These are phyloP conservation scores for Zymoseptoria pseudotritici DNA, from an alignment of 2,329 filamentous ascomycete genomes.

Conservation along the genomic window DNA sequence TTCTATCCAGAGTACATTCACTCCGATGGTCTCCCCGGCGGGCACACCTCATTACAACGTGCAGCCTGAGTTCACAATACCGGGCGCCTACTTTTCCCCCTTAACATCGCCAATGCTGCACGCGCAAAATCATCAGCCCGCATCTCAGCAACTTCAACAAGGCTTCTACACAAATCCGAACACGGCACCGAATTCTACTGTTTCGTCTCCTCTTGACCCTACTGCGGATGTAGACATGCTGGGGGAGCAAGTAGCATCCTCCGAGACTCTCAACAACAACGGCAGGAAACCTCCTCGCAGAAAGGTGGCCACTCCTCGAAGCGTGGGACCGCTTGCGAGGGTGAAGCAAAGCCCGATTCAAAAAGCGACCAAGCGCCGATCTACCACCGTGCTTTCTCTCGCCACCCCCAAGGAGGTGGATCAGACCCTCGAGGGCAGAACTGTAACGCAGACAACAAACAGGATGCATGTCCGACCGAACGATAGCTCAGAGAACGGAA, in stretches of 20 bases:
- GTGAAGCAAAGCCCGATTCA: conserved; percentile 66
- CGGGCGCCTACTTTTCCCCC: conserved; percentile 72
- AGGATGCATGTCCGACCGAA: conserved; percentile 18
- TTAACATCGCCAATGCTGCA: conserved; percentile 73
- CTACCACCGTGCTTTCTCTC: conserved; percentile 34
- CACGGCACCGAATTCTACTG: conserved; percentile 46
- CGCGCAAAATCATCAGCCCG: conserved; percentile 53
- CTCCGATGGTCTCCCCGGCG: conserved; percentile 74
- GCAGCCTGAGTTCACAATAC: conserved; percentile 53
- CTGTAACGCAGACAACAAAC: conserved; percentile 20
- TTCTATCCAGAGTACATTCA: conserved; percentile 45
- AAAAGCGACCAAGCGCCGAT: conserved; percentile 53
- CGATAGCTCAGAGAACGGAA: conserved; percentile 40
- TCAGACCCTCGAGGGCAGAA: conserved; percentile 31
- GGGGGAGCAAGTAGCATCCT: conserved; percentile 27
- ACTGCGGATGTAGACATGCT: conserved; percentile 37
- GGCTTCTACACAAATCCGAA: conserved; percentile 44
- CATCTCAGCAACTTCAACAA: conserved; percentile 27
- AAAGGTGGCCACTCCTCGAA: conserved; percentile 43
- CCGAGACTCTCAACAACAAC: conserved; percentile 30
- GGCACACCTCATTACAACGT: conserved; percentile 65
- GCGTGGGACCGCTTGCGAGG: conserved; percentile 35
- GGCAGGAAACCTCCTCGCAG: conserved; percentile 39
- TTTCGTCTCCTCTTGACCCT: conserved; percentile 40
- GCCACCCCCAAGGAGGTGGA: conserved; percentile 41